phyloP scores from a whole-genome alignment of 2,329 filamentous ascomycete genomes.

The Pestalotiopsis sp. region DNA sequence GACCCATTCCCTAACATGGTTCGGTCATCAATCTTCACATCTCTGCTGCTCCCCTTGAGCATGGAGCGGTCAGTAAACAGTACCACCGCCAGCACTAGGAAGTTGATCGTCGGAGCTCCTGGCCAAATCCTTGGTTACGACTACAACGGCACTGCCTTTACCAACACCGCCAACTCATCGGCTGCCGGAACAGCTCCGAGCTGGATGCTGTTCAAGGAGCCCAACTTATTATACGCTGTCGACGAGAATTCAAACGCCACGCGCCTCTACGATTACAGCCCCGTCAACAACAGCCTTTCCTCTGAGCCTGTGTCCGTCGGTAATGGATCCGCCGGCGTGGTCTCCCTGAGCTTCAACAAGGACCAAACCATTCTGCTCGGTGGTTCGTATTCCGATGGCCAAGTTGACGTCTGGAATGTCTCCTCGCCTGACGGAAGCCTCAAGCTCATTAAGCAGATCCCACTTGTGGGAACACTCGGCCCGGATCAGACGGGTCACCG shows the following conservation, averaged over 20 bases:
- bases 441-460: constrained; percentile 41
- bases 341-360: constrained; percentile 49
- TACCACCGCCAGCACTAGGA: background rate
- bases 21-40: background rate
- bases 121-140: constrained; percentile 6
- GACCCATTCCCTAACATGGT: background rate
- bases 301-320: constrained; percentile 26
- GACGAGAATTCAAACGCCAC: constrained; percentile 47
- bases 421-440: constrained; percentile 33
- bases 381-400: constrained; percentile 42
- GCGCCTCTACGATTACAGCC: constrained; percentile 43
- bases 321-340: constrained; percentile 44
- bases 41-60: background rate
- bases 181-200: constrained; percentile 37
- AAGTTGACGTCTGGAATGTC: constrained; percentile 49
- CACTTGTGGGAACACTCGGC: constrained; percentile 35
- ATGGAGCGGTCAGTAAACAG: background rate
- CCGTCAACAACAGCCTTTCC: constrained; percentile 29
- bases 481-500: constrained; percentile 31
- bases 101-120: constrained; percentile 6
- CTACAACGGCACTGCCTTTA: constrained; percentile 6
- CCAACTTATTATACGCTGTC: constrained; percentile 46
- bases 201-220: constrained; percentile 47
- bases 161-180: constrained; percentile 28
- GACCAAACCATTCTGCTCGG: constrained; percentile 48